Conservation (phyloP, 192 early-diverging fungal genomes). For the Rhizophlyctis rosea region DNA sequence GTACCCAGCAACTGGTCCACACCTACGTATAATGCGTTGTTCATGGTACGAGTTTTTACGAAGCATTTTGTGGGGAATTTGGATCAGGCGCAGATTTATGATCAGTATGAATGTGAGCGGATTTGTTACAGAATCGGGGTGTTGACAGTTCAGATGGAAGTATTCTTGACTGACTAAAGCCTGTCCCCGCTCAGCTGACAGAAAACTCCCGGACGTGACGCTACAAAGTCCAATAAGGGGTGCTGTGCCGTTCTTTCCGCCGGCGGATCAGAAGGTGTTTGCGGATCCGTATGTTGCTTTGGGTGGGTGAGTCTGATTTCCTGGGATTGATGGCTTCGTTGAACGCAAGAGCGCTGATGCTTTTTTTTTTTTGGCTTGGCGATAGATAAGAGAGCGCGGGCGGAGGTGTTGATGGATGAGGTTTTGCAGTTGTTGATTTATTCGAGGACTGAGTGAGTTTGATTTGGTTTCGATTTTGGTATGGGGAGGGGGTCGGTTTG, state of each 20-base stretch:
- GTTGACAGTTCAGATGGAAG: neutral
- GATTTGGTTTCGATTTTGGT: too few relatives aligned
- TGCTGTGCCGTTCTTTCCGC: too few relatives aligned
- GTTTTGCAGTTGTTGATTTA: constrained; percentile 53
- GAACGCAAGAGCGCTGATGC: neutral
- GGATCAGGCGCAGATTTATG: constrained; percentile 45
- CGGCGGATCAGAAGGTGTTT: neutral
- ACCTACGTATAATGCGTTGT: constrained; percentile 65
- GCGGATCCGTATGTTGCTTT: neutral
- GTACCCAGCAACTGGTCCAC: constrained; percentile 52
- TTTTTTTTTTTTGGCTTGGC: neutral
- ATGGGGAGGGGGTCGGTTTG: too few relatives aligned
- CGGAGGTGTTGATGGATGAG: constrained; percentile 56
- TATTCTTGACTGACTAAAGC: neutral
- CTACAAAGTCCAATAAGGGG: too few relatives aligned
- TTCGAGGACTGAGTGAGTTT: constrained; percentile 46
- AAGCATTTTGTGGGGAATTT: constrained; percentile 66
- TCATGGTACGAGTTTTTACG: constrained; percentile 59
- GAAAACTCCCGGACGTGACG: neutral
- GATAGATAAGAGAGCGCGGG: constrained; percentile 47
- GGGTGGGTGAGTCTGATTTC: too few relatives aligned
- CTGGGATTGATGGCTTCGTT: too few relatives aligned
- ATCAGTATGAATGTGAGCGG: constrained; percentile 60
- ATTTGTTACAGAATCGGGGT: constrained; percentile 2
- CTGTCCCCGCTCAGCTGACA: neutral